Base-by-base conservation (phyloP, 1,139 yeast genomes). In the Geotrichum aggregatum region DNA sequence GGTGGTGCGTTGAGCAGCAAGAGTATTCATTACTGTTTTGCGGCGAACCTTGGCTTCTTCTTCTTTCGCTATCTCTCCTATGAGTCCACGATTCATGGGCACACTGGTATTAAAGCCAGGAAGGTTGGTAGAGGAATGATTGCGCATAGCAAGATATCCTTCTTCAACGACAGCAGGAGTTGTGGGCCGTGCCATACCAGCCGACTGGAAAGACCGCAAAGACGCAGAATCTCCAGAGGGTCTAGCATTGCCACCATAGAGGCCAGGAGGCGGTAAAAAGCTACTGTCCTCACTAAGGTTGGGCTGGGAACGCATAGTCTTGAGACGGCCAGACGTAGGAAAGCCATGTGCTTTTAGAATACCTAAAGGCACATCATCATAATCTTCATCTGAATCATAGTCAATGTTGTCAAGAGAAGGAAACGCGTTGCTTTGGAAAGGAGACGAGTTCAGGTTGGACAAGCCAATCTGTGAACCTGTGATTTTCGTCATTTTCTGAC, bases 291-390 rank as follows among this genome's bases (percentile, higher is more conserved):
- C 30, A n/a, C 18, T 31, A 16, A 49, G 28, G 42, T 54, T 56
- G n/a, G 63, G 59, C 42, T 58, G 61, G 14, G 66, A 59, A 21
- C 56, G 40, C 57, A 55, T 56, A 14, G 62, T 45, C 47, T 56
- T 56, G 47, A 58, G 54, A 24, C 56, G 41, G 14, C 52, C 51
- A 11, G 47, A 55, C 21, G 60, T 59, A 8, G 75, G 75, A 59
- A 71, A 69, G n/a, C 72, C 71, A 54, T 71, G 74, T 1, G 73
- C 74, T 52, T 68, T 70, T 39, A 72, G 58, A 50, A 71, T 68
- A 7, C 71, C 74, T 22, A 71, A 59, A 1, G 75, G 75, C 11
- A 72, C 70, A 47, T 71, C 72, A 45, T 72, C 75, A 54, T 68
- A 65, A 35, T 71, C 74, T 16, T 67, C 69, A 16, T 65, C 69